A percentile compares a stretch with the other conserved stretches of the same genome.
These are phyloP conservation scores for Beta vulgaris DNA, from an alignment of 148 eudicot genomes.

Conservation along the genomic window DNA sequence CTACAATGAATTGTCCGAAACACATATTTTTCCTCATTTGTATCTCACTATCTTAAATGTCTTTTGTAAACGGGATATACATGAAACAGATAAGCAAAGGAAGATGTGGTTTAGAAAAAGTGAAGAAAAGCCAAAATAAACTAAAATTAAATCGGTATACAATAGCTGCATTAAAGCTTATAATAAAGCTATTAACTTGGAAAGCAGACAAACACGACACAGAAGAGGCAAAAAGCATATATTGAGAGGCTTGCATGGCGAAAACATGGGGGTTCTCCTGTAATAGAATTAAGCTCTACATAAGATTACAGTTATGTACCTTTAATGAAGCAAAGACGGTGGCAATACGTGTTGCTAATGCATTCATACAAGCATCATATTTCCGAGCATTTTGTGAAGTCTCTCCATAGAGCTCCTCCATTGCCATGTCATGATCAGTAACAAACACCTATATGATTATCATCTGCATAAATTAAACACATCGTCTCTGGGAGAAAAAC, in stretches of 20 bases:
- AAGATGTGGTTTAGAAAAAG: background rate
- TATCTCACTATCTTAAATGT: no score
- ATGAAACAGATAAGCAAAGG: background rate
- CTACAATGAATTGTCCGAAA: background rate
- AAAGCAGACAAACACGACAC: background rate
- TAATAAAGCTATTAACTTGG: background rate
- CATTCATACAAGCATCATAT: constrained; percentile 60
- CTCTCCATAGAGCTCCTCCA: constrained; percentile 70
- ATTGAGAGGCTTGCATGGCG: background rate
- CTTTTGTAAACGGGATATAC: background rate
- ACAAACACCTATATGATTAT: constrained; percentile 50
- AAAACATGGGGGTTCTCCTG: background rate
- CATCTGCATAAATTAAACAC: constrained; percentile 16
- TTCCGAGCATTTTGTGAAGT: constrained; percentile 61
- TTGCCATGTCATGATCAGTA: constrained; percentile 82
- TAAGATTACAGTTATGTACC: constrained; percentile 39
- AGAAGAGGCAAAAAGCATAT: background rate
- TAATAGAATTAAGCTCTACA: background rate
- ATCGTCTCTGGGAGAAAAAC: background rate
- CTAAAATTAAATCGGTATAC: background rate
- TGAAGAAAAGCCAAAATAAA: background rate
- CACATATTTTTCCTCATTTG: background rate
- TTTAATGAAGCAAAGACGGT: constrained; percentile 96
- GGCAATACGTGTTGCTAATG: constrained; percentile 78
- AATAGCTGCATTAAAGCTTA: background rate